These are phyloP conservation scores for Adansonia digitata DNA, from an alignment of 345 rosid species.

Conservation along the genomic window DNA sequence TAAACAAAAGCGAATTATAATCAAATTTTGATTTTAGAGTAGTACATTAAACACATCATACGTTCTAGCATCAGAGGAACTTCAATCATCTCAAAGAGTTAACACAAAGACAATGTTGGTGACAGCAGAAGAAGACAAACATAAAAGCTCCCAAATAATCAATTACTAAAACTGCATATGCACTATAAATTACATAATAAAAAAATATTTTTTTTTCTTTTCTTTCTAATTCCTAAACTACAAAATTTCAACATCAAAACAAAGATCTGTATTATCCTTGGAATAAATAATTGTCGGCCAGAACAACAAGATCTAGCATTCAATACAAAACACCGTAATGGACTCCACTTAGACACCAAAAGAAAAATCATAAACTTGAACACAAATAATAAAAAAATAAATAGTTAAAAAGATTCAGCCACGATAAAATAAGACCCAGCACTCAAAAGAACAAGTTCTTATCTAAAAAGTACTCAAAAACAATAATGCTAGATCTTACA, in stretches of 20 bases:
- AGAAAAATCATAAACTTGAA: neutral
- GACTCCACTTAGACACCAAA: neutral
- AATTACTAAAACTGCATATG: neutral
- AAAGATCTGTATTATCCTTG: neutral
- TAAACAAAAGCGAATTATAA: neutral
- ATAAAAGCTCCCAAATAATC: neutral
- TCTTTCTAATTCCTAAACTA: neutral
- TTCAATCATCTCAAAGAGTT: neutral
- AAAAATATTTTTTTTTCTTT: neutral
- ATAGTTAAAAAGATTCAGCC: neutral
- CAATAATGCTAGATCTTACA: neutral
- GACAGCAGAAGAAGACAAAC: neutral
- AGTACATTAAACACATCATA: neutral
- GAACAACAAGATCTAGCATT: neutral
- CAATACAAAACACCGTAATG: neutral
- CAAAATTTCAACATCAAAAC: neutral
- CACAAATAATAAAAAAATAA: neutral
- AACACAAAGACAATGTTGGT: neutral
- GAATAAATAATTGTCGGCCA: neutral
- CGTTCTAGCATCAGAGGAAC: neutral
- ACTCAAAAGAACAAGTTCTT: neutral
- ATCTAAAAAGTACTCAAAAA: neutral
- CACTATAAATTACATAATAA: neutral
- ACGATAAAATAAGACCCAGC: neutral
- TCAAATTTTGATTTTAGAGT: neutral